A percentile compares a stretch with the other conserved stretches of the same genome.
phyloP scores from a whole-genome alignment of 768 basidiomycete genomes.

The Artomyces pyxidatus region DNA sequence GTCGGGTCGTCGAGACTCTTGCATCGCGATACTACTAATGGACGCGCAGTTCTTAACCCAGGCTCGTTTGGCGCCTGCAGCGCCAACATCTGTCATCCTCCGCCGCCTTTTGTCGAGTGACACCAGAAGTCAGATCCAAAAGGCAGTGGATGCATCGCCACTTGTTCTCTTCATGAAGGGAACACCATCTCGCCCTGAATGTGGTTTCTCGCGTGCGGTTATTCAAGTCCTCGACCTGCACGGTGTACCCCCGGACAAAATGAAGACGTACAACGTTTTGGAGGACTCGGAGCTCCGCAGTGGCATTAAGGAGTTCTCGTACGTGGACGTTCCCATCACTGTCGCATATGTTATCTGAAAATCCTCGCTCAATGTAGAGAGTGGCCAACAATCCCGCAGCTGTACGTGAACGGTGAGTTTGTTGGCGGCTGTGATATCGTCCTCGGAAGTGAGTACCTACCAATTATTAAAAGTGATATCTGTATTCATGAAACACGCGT shows the following conservation, averaged over 20 bases:
- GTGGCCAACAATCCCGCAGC: slow-evolving; percentile 96
- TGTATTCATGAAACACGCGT: slow-evolving; percentile 1
- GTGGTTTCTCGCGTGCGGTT: slow-evolving; percentile 93
- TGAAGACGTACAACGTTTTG: slow-evolving; percentile 87
- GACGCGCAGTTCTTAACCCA: slow-evolving; percentile 6
- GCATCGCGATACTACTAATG: not conserved
- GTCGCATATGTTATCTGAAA: not conserved
- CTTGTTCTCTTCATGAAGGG: slow-evolving; percentile 99
- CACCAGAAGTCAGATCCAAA: slow-evolving; percentile 52
- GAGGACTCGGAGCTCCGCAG: slow-evolving; percentile 76
- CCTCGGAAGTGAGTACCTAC: slow-evolving; percentile 58
- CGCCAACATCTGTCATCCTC: slow-evolving; percentile 18
- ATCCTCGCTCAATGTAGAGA: slow-evolving; percentile 47
- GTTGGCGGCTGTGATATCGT: slow-evolving; percentile 96
- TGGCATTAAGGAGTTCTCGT: slow-evolving; percentile 97
- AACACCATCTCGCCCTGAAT: slow-evolving; percentile 76
- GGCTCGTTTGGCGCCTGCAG: slow-evolving; percentile 8
- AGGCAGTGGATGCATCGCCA: slow-evolving; percentile 66
- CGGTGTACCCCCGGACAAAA: slow-evolving; percentile 69
- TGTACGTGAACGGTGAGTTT: slow-evolving; percentile 93
- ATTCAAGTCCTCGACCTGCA: slow-evolving; percentile 85
- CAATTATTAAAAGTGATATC: not conserved
- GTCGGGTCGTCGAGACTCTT: slow-evolving; percentile 11
- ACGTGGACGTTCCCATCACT: slow-evolving; percentile 27
- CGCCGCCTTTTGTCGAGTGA: slow-evolving; percentile 56